A percentile compares a stretch with the other conserved stretches of the same genome.
These are phyloP conservation scores for Brassica hybrid DNA, from an alignment of 441 rosid species.

Conservation along the genomic window DNA sequence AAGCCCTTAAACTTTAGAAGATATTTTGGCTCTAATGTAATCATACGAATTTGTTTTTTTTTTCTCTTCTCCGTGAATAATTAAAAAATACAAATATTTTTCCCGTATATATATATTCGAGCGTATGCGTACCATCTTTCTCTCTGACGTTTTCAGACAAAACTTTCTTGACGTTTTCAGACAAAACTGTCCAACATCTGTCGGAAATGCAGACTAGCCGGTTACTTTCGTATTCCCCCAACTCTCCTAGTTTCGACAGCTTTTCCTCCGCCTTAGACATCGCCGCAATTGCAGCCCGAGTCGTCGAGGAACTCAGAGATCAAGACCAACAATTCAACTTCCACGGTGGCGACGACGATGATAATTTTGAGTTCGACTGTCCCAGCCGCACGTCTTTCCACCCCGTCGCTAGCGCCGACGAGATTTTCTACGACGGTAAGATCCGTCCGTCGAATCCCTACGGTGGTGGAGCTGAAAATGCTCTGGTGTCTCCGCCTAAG, in stretches of 20 bases:
- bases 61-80: not conserved
- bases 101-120: not conserved
- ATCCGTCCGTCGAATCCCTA: constrained; percentile 73
- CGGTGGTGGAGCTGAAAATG: constrained; percentile 17
- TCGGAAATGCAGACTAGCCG: constrained; percentile 54
- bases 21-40: constrained; percentile 26
- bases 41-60: constrained; percentile 22
- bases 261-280: constrained; percentile 60
- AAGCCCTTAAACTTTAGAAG: not conserved
- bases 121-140: not conserved
- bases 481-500: not conserved
- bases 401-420: constrained; percentile 68
- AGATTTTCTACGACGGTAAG: constrained; percentile 81
- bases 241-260: constrained; percentile 60
- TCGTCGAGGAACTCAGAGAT: constrained; percentile 58
- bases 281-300: constrained; percentile 76
- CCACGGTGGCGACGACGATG: constrained; percentile 10
- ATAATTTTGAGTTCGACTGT: constrained; percentile 57
- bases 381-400: constrained; percentile 42
- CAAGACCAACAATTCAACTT: constrained; percentile 35
- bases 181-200: constrained; percentile 17
- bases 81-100: not conserved
- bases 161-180: not conserved
- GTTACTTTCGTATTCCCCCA: constrained; percentile 52
- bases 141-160: constrained; percentile 4